Conservation (phyloP, 257 asterid genomes). For the Linderniella brevidens region DNA sequence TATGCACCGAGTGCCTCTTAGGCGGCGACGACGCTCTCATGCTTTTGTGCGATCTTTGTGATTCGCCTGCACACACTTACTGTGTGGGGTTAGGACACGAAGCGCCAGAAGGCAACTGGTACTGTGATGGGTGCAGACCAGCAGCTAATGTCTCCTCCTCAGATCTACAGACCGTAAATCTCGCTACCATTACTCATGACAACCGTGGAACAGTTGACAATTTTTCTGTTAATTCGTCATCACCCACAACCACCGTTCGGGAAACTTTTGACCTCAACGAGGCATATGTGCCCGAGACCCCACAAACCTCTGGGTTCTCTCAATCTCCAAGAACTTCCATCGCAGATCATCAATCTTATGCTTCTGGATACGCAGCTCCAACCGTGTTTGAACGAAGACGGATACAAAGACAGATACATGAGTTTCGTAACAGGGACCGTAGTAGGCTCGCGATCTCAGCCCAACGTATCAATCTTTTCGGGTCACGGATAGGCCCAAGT, state of each 20-base stretch:
- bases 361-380: constrained; percentile 35
- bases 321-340: constrained; percentile 26
- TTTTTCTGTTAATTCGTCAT: constrained; percentile 17
- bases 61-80: constrained; percentile 75
- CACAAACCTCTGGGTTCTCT: constrained; percentile 22
- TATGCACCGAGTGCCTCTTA: constrained; percentile 57
- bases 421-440: constrained; percentile 37
- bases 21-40: constrained; percentile 86
- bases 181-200: too few species aligned
- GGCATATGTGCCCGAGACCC: constrained; percentile 63
- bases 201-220: constrained; percentile 29
- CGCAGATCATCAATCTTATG: constrained; percentile 31
- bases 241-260: constrained; percentile 29
- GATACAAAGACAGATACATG: constrained; percentile 59
- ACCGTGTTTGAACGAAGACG: constrained; percentile 55
- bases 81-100: constrained; percentile 78
- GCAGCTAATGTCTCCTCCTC: constrained; percentile 17
- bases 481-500: constrained; percentile 10
- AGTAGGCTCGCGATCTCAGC: constrained; percentile 14
- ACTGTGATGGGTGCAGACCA: constrained; percentile 75
- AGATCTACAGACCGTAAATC: constrained; percentile 24
- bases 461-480: constrained; percentile 10
- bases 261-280: constrained; percentile 68
- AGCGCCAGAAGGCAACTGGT: constrained; percentile 92
- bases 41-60: constrained; percentile 84